Base-by-base conservation (phyloP, 345 rosid genomes). In the Corchorus capsularis region DNA sequence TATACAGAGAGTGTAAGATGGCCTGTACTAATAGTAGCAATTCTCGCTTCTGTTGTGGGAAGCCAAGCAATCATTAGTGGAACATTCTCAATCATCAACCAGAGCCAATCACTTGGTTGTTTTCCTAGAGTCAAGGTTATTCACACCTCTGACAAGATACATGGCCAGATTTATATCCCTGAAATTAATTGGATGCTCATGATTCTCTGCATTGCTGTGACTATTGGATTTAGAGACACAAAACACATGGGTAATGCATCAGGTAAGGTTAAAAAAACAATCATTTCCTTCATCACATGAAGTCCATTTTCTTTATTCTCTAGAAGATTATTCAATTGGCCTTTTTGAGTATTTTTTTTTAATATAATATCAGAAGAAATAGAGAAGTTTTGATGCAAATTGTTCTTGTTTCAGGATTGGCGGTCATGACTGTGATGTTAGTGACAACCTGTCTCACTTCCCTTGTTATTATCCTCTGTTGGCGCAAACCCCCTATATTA, bases 21-120 rank as follows among this genome's bases (percentile, higher is more conserved):
- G 89, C 99, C 99, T 2, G 97, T 96, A 78, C 93, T 96, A 16
- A 27, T 83, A 61, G 66, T 96, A 39, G 99, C 99, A 1, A 96
- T 96, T 83, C 97, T 94, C 62, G 98, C 99, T 72, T 91, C 99
- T 66, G 95, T 96, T 49, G 99, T 96, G 72, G 99, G 98, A 86
- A 94, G 99, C 87, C 99, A 94, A 85, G 97, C 99, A 11, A 96
- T 96, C 77, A 96, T 96, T 69, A 96, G 98, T 8, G 99, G 99
- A 63, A 94, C 99, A 35, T 96, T 96, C 88, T 94, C 99, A 22
- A 96, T 96, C 82, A 96, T 96, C 83, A 96, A 92, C 86, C 98
- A 96, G 84, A 94, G 98, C 87, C 99, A 94, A 79, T 91, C 99
- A n/a, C 94, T 96, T 62, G 86, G 98, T 61, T 96, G 99, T 82